Base-by-base conservation (phyloP, 1,139 yeast genomes). In the Hemisphaericaspora xylofermentans region DNA sequence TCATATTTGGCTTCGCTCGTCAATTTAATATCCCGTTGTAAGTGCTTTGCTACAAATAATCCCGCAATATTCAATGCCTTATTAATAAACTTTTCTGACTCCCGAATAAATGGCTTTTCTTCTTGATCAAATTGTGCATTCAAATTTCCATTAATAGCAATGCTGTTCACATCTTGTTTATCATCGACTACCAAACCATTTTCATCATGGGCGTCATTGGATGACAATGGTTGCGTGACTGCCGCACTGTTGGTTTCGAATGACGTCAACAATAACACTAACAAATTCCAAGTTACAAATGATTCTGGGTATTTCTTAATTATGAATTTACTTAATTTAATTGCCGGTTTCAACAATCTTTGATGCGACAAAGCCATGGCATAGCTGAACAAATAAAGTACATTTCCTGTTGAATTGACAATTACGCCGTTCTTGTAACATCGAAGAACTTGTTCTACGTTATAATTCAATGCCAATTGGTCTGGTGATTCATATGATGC, bases 51-150 rank as follows among this genome's bases (percentile, higher is more conserved):
- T 21, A 67, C 61, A 46, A 55, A 69, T 13, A 71, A 56, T 6
- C 72, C 74, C 1, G 76, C 75, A 33, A 71, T 64, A 47, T 70
- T 71, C 46, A 72, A 63, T 1, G 74, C 75, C 47, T 67, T 69
- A 43, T 65, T 67, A 36, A 68, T 64, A 42, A 68, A 68, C 42
- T 63, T 66, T 41, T 71, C 76, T 46, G 63, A 61, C 17, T 68
- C 74, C 29, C 50, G 47, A 14, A 47, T 24, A 31, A 35, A 32
- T 4, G 40, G 35, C 26, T 38, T 42, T 39, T 9, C 36, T 38
- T 39, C 40, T 38, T 15, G 29, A 35, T 6, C 38, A 27, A n/a
- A 13, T n/a, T n/a, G 36, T 2, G 6, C 28, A 18, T 18, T 16
- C 10, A 4, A 10, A 18, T 18, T 19, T 2, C 34, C 34, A 18